phyloP scores from a whole-genome alignment of 495 filamentous ascomycete species.

The Xylaria curta region DNA sequence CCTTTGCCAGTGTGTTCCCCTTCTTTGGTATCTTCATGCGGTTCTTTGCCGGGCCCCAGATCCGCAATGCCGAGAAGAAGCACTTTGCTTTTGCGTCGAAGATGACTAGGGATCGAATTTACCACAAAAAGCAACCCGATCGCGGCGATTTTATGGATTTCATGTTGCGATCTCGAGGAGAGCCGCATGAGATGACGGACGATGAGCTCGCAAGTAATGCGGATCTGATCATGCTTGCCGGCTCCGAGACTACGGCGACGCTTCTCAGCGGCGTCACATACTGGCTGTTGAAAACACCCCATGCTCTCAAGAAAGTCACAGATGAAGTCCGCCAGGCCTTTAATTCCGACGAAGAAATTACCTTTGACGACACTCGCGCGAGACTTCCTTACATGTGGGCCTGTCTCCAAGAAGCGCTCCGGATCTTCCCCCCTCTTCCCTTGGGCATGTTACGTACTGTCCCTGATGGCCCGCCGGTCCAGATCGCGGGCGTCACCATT shows the following conservation, averaged over 20 bases:
- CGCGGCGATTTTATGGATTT: slow-evolving; percentile 43
- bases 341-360: slow-evolving; percentile 57
- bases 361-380: slow-evolving; percentile 48
- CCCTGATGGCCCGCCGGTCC: slow-evolving; percentile 39
- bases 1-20: slow-evolving; percentile 42
- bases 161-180: slow-evolving; percentile 36
- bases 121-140: slow-evolving; percentile 38
- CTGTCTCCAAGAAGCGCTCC: slow-evolving; percentile 63
- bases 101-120: slow-evolving; percentile 43
- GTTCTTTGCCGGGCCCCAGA: slow-evolving; percentile 43
- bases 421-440: slow-evolving; percentile 64
- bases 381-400: slow-evolving; percentile 63
- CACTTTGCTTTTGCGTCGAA: slow-evolving; percentile 38
- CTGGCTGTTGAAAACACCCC: slow-evolving; percentile 56
- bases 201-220: slow-evolving; percentile 52
- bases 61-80: slow-evolving; percentile 40
- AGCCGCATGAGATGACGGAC: slow-evolving; percentile 45
- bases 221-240: slow-evolving; percentile 56
- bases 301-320: slow-evolving; percentile 51
- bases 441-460: slow-evolving; percentile 52
- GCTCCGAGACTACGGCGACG: slow-evolving; percentile 68
- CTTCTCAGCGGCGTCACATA: slow-evolving; percentile 60
- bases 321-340: slow-evolving; percentile 62
- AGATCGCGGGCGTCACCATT: slow-evolving; percentile 54
- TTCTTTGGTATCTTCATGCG: slow-evolving; percentile 38